Base-by-base conservation (phyloP, 1,139 yeast species). In the Meyerozyma sp. region DNA sequence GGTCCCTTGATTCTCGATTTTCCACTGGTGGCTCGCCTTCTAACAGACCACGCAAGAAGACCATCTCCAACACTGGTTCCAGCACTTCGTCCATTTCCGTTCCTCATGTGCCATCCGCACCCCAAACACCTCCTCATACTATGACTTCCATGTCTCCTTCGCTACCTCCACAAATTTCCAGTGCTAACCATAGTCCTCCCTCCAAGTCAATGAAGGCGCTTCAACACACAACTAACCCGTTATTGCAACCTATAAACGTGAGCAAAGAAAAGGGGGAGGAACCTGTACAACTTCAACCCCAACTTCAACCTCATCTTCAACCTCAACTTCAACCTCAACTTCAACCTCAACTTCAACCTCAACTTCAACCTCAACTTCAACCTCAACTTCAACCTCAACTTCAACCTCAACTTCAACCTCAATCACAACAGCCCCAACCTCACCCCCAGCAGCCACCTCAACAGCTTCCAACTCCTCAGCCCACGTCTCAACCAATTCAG, bases 231-330 rank as follows among this genome's bases (percentile, higher is more conserved):
- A 55, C 68, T 14, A 73, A 68, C 48, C 80, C 84, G 5, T 61
- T 82, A 36, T 63, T 82, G 42, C 86, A 81, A 51, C 87, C 88
- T 0, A 73, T 81, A 43, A 81, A 82, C 54, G 73, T 73, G 49
- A 75, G 75, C 47, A 45, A 58, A 30, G 40, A 39, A 4, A 21
- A 21, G 25, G 37, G 16, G 10, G 37, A 34, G 21, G 26, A 18
- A 18, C 26, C 26, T 8, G 20, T 10, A 4, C 27, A 39, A 14
- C n/a, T n/a, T n/a, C n/a, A n/a, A n/a, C n/a, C n/a, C n/a, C 23
- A 21, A 21, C 23, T 3, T 21, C 23, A 21, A 21, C 23, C 23
- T 4, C 23, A 20, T 4, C 23, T 6, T 6, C 23, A 21, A 21
- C 23, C 3, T 3, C 18, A 16, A 16, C 18, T 16, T 16, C 18